Conservation (phyloP, 495 filamentous ascomycete species). For the Penicillium herquei region DNA sequence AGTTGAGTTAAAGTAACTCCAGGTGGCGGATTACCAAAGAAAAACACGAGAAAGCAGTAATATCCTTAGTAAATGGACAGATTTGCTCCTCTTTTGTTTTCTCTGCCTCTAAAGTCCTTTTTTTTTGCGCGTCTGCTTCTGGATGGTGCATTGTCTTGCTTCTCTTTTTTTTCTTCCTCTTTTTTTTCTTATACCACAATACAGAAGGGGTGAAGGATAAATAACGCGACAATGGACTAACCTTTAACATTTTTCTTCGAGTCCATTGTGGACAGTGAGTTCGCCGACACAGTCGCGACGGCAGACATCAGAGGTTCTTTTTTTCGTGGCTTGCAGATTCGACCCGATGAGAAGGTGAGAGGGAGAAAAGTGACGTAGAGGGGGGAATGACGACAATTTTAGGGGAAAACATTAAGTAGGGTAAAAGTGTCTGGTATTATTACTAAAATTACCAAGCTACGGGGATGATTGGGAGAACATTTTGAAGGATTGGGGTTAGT, state of each 20-base stretch:
- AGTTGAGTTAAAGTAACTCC: conserved; percentile 27
- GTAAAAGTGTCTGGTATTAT: not conserved
- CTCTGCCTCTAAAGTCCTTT: not conserved
- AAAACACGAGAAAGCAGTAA: conserved; percentile 20
- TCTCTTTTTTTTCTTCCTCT: conserved; percentile 2
- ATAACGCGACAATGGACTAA: too few relatives aligned
- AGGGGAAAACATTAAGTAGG: conserved; percentile 20
- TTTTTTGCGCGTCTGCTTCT: too few relatives aligned
- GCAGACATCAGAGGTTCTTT: conserved; percentile 23
- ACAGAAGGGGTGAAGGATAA: too few relatives aligned
- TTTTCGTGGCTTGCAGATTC: conserved; percentile 18
- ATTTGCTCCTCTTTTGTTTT: conserved; percentile 2
- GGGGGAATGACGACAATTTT: conserved; percentile 28
- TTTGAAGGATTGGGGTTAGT: too few relatives aligned
- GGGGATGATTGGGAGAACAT: too few relatives aligned
- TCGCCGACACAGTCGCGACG: conserved; percentile 42
- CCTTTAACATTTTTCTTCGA: conserved; percentile 48
- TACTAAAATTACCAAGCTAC: not conserved
- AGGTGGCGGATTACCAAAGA: conserved; percentile 38
- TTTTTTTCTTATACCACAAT: not conserved
- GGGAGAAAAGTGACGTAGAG: conserved; percentile 29
- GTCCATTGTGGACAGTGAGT: conserved; percentile 48
- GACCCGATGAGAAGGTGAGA: conserved; percentile 15
- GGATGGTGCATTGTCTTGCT: too few relatives aligned
- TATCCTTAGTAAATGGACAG: conserved; percentile 9